Percentiles rank a stretch among this genome's conserved stretches.
These are phyloP conservation scores for Purshia tridentata DNA, from an alignment of 306 rosid species.

Conservation along the genomic window DNA sequence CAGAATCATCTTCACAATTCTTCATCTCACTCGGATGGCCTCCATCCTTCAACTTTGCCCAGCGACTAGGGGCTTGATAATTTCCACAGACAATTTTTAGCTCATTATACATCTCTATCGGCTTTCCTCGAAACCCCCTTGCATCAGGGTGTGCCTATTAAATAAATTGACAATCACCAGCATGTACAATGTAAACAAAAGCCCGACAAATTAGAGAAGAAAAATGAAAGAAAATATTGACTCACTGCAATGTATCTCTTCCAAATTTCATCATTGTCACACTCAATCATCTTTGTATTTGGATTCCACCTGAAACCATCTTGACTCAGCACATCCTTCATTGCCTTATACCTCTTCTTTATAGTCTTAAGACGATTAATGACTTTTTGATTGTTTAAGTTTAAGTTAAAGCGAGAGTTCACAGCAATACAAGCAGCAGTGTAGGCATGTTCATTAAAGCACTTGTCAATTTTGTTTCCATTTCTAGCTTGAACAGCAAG, in stretches of 20 bases:
- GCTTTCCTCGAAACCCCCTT: conserved; percentile 61
- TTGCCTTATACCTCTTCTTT: conserved; percentile 68
- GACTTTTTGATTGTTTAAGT: conserved; percentile 76
- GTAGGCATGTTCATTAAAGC: conserved; percentile 78
- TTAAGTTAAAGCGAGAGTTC: conserved; percentile 58
- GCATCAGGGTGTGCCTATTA: conserved; percentile 71
- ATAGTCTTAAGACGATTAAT: conserved; percentile 73
- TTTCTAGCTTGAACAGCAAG: conserved; percentile 66
- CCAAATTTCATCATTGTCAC: conserved; percentile 65
- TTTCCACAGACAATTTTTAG: conserved; percentile 81
- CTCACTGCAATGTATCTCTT: conserved; percentile 62
- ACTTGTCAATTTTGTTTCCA: conserved; percentile 74
- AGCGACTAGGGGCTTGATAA: conserved; percentile 65
- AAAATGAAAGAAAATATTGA: conserved; percentile 16
- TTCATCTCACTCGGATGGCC: conserved; percentile 36
- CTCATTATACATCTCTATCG: conserved; percentile 74
- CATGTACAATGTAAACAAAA: conserved; percentile 17
- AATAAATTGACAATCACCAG: conserved; percentile 28
- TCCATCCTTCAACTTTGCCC: conserved; percentile 64
- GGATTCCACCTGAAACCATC: conserved; percentile 77
- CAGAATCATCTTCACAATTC: conserved; percentile 57
- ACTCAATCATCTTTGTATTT: conserved; percentile 53
- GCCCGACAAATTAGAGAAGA: conserved; percentile 5
- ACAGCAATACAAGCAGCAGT: conserved; percentile 71
- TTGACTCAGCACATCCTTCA: conserved; percentile 63